phyloP scores from a whole-genome alignment of 192 early-diverging fungal species.

The Mortierella alpina region DNA sequence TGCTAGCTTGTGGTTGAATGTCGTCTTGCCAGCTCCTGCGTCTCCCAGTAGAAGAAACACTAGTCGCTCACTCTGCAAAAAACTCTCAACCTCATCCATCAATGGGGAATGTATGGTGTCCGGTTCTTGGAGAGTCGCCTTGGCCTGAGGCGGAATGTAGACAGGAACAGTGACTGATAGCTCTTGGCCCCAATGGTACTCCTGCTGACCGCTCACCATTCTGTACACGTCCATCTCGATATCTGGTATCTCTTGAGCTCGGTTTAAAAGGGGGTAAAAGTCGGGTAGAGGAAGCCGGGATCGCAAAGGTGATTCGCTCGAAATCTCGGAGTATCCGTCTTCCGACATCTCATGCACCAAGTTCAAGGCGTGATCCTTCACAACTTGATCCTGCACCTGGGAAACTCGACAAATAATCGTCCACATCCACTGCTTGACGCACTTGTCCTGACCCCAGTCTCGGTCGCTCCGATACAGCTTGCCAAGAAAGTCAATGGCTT shows the following conservation, averaged over 20 bases:
- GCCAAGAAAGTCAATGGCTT: conserved; percentile 5
- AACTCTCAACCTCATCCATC: not conserved
- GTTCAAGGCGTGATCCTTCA: too few species aligned
- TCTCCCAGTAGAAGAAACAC: conserved; percentile 5
- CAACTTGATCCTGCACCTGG: not conserved
- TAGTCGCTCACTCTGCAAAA: not conserved
- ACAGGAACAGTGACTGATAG: not conserved
- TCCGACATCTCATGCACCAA: too few species aligned
- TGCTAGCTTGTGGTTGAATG: not conserved
- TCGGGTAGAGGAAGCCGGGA: not conserved
- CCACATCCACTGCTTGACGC: conserved; percentile 9
- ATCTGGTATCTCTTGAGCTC: not conserved
- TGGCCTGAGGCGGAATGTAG: not conserved
- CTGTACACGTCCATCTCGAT: not conserved
- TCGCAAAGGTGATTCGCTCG: too few species aligned
- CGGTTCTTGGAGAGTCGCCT: not conserved
- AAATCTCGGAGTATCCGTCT: too few species aligned
- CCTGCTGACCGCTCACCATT: not conserved
- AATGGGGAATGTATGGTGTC: not conserved
- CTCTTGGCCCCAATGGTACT: not conserved
- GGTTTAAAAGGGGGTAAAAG: not conserved
- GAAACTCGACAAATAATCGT: conserved; percentile 1
- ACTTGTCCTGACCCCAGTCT: not conserved
- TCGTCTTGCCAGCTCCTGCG: conserved; percentile 7
- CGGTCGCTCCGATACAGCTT: conserved; percentile 2